A percentile compares a stretch with the other conserved stretches of the same genome.
phyloP scores from a whole-genome alignment of 768 basidiomycete species.

The Calocybe cyanea region DNA sequence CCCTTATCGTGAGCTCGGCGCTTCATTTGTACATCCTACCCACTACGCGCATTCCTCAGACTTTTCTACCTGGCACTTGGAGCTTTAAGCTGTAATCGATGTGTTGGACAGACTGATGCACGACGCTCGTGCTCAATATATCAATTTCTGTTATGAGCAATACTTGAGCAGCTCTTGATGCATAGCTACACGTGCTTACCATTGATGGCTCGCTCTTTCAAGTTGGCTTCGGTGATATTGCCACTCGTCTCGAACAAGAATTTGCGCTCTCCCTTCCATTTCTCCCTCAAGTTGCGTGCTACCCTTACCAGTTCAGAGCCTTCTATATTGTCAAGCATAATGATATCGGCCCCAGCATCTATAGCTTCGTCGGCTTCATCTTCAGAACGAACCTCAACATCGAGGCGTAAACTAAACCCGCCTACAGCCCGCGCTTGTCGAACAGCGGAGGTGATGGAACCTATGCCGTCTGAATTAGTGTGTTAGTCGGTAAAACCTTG shows the following conservation, averaged over 20 bases:
- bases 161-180: neutral
- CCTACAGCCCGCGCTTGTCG: constrained; percentile 82
- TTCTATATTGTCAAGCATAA: constrained; percentile 95
- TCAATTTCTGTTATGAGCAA: constrained; percentile 69
- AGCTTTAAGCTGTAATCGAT: constrained; percentile 98
- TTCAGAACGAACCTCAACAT: constrained; percentile 89
- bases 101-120: constrained; percentile 90
- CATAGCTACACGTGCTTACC: constrained; percentile 43
- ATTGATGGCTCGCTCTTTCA: constrained; percentile 75
- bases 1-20: too few relatives aligned
- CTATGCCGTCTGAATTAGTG: constrained; percentile 30
- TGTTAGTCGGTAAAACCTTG: constrained; percentile 15
- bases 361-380: constrained; percentile 97
- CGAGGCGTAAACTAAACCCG: constrained; percentile 87
- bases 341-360: constrained; percentile 87
- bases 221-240: constrained; percentile 86
- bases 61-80: constrained; percentile 52
- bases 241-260: constrained; percentile 94
- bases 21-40: neutral
- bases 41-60: constrained; percentile 5
- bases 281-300: constrained; percentile 68
- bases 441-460: constrained; percentile 89
- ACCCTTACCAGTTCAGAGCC: constrained; percentile 66
- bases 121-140: constrained; percentile 86
- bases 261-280: constrained; percentile 76